Evolutionary conservation across 345 rosid genomes (phyloP).

Genomic region (Theobroma cacao): DNA sequence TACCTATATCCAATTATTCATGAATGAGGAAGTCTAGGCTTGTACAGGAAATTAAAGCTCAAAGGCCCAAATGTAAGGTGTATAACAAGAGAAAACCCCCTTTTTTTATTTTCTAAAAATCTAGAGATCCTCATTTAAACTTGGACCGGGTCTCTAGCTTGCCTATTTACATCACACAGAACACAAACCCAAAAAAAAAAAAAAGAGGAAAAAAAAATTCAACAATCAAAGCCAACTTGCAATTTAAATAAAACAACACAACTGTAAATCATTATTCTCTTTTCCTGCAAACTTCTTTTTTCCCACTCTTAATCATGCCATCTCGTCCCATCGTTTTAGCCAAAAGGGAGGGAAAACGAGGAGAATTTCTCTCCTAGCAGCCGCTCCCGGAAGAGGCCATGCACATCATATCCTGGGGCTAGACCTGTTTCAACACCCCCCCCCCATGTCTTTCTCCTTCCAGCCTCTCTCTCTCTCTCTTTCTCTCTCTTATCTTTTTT

Average conservation of each 20-base stretch:
- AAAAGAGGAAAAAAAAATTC: background rate
- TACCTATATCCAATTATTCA: background rate
- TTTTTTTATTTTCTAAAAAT: conserved; percentile 1
- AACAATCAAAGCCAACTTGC: conserved; percentile 1
- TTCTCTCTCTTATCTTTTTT: no score
- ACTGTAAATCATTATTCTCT: conserved; percentile 5
- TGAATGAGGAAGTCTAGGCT: background rate
- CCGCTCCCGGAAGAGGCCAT: conserved; percentile 37
- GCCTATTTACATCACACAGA: background rate
- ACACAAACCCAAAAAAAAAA: background rate
- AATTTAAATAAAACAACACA: background rate
- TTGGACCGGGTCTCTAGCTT: conserved; percentile 6
- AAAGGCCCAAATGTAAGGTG: background rate
- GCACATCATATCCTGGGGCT: conserved; percentile 28
- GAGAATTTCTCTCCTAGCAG: conserved; percentile 16
- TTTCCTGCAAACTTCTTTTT: background rate
- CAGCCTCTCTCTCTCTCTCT: no score
- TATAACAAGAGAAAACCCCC: background rate
- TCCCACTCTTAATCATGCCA: conserved; percentile 18
- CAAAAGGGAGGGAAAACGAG: conserved; percentile 23
- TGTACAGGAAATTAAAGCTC: background rate
- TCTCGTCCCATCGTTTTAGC: conserved; percentile 18
- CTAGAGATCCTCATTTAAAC: conserved; percentile 1
- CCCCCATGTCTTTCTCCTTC: background rate
- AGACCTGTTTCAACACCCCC: conserved; percentile 1